Percentiles rank a stretch among this genome's conserved stretches.
phyloP scores from a whole-genome alignment of 306 rosid genomes.

The Begonia peltatifolia region DNA sequence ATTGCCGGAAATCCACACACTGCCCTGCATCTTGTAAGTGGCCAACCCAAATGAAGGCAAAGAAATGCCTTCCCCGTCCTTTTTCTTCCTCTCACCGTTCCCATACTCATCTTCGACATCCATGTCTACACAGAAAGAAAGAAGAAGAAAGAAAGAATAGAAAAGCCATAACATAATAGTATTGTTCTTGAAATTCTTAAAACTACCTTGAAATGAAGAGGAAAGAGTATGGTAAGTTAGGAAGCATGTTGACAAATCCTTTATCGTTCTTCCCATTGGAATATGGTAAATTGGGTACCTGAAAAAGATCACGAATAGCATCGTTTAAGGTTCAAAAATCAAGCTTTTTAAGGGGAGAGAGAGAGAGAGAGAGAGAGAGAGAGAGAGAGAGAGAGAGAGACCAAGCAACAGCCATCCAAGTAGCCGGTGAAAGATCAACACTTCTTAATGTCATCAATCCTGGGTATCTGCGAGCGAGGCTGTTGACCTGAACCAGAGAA shows the following conservation, averaged over 20 bases:
- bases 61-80: constrained; percentile 48
- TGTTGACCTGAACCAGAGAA: constrained; percentile 37
- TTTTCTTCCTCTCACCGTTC: constrained; percentile 27
- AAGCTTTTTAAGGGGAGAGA: neutral
- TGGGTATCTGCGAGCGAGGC: constrained; percentile 63
- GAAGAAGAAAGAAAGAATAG: too few species aligned
- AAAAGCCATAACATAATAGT: too few species aligned
- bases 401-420: constrained; percentile 99
- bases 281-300: constrained; percentile 99
- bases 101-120: constrained; percentile 24
- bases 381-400: constrained; percentile 22
- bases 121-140: constrained; percentile 36
- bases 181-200: neutral
- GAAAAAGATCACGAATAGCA: constrained; percentile 7
- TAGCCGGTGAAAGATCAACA: constrained; percentile 97
- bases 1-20: constrained; percentile 69
- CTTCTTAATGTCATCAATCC: constrained; percentile 85
- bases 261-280: constrained; percentile 94
- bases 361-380: neutral
- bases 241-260: constrained; percentile 79
- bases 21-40: constrained; percentile 91
- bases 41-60: constrained; percentile 85
- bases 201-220: constrained; percentile 86
- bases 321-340: neutral
- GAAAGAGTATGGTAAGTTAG: constrained; percentile 94